A percentile compares a stretch with the other conserved stretches of the same genome.
These are phyloP conservation scores for Rutstroemia sydowiana DNA, from an alignment of 2,329 filamentous ascomycete species.

Conservation along the genomic window DNA sequence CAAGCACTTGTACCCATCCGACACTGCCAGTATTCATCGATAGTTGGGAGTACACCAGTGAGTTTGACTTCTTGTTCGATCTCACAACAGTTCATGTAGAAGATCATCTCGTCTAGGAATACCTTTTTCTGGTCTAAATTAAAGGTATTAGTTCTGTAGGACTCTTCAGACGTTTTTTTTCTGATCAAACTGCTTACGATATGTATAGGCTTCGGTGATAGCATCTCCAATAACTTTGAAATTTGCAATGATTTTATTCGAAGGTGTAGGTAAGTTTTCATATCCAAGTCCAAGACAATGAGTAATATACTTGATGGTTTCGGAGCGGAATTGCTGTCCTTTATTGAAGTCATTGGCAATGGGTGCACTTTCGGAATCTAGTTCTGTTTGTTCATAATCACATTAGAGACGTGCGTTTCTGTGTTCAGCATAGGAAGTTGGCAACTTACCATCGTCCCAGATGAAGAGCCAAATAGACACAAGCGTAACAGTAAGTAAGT, in stretches of 20 bases:
- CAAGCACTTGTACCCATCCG: conserved; percentile 24
- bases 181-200: conserved; percentile 7
- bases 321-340: background rate
- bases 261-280: conserved; percentile 8
- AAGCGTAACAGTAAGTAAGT: conserved; percentile 18
- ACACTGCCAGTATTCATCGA: conserved; percentile 21
- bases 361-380: conserved; percentile 5
- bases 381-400: conserved; percentile 12
- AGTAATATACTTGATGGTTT: background rate
- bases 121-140: conserved; percentile 12
- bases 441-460: conserved; percentile 20
- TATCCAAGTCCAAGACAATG: background rate
- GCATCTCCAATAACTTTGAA: conserved; percentile 19
- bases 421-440: background rate
- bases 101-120: conserved; percentile 19
- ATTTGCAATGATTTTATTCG: conserved; percentile 14
- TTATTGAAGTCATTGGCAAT: background rate
- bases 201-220: conserved; percentile 14
- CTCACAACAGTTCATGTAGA: conserved; percentile 17
- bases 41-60: conserved; percentile 13
- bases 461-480: conserved; percentile 25
- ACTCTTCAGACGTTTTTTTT: background rate
- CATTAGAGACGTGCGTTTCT: conserved; percentile 17
- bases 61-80: conserved; percentile 19
- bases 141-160: no score